These are phyloP conservation scores for Blumeria hordei DNA, from an alignment of 2,329 filamentous ascomycete genomes.

Conservation along the genomic window DNA sequence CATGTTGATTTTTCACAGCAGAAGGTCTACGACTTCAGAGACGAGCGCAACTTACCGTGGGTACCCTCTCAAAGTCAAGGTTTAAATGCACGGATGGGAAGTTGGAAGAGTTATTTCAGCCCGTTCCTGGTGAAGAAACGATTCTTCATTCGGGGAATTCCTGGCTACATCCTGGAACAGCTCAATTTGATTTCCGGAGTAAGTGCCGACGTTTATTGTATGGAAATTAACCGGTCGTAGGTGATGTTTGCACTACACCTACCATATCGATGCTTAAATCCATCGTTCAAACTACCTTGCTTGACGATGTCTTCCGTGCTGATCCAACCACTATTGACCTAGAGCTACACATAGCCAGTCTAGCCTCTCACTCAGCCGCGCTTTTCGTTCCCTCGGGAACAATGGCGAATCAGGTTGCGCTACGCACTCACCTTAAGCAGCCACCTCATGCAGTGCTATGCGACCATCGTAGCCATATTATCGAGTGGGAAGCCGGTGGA, in stretches of 20 bases:
- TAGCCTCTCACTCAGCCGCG: conserved; percentile 52
- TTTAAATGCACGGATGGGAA: no score
- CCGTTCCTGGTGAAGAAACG: no score
- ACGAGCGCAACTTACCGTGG: no score
- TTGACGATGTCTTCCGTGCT: conserved; percentile 67
- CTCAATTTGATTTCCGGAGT: conserved; percentile 16
- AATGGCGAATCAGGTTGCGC: conserved; percentile 77
- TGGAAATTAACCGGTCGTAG: conserved; percentile 16
- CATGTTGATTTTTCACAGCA: no score
- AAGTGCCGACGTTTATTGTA: conserved; percentile 1
- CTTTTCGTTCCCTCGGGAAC: conserved; percentile 74
- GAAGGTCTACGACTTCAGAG: no score
- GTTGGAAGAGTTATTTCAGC: no score
- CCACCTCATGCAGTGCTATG: conserved; percentile 64
- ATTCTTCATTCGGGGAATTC: conserved; percentile 5
- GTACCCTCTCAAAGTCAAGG: no score
- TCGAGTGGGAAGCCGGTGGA: conserved; percentile 39
- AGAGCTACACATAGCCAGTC: conserved; percentile 45
- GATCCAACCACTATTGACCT: conserved; percentile 57
- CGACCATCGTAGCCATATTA: conserved; percentile 57
- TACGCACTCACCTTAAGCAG: conserved; percentile 52
- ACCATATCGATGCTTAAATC: conserved; percentile 62
- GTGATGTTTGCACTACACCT: conserved; percentile 51
- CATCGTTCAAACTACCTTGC: conserved; percentile 46
- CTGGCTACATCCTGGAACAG: conserved; percentile 13